These are phyloP conservation scores for Pyrenochaeta sp. DNA, from an alignment of 2,329 filamentous ascomycete genomes.

Conservation along the genomic window DNA sequence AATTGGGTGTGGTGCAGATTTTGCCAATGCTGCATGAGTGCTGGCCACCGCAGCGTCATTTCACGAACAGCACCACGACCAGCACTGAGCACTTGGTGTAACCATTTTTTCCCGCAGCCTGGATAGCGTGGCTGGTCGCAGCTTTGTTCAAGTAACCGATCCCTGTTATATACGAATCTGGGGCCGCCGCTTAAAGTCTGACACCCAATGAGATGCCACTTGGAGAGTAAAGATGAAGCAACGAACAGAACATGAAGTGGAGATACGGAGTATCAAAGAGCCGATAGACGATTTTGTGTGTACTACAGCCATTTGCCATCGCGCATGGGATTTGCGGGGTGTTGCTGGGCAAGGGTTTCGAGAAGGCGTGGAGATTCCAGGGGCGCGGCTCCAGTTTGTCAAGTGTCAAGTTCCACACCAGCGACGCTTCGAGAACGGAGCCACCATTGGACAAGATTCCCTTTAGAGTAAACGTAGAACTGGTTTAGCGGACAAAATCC, in stretches of 20 bases:
- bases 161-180: constrained; percentile 25
- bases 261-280: background rate
- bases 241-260: constrained; percentile 5
- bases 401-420: constrained; percentile 17
- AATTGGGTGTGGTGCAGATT: constrained; percentile 20
- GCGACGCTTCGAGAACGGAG: constrained; percentile 19
- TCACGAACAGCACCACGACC: constrained; percentile 26
- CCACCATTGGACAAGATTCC: constrained; percentile 2
- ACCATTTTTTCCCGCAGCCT: constrained; percentile 23
- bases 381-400: constrained; percentile 17
- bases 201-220: constrained; percentile 19
- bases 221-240: constrained; percentile 13
- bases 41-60: constrained; percentile 17
- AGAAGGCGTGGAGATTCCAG: constrained; percentile 21
- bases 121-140: constrained; percentile 16
- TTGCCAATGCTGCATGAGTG: constrained; percentile 19
- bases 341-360: background rate
- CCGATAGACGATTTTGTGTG: background rate
- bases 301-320: background rate
- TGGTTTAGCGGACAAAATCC: constrained; percentile 5
- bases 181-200: constrained; percentile 31
- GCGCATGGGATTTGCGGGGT: background rate
- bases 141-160: constrained; percentile 29
- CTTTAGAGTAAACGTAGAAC: constrained; percentile 1
- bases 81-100: constrained; percentile 29